Conservation (phyloP, 768 basidiomycete species). For the Termitomyces sp. region DNA sequence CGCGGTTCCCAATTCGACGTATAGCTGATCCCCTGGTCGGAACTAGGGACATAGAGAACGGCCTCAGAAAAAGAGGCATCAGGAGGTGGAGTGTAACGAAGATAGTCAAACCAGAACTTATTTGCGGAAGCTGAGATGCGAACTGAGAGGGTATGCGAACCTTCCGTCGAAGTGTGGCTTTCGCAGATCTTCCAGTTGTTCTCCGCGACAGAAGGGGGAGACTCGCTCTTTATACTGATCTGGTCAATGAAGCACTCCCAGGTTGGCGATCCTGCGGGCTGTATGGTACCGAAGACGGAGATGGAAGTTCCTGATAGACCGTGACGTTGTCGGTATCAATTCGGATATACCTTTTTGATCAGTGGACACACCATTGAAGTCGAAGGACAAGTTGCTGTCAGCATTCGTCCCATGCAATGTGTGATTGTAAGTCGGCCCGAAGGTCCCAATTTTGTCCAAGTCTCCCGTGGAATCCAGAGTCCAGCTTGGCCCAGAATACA, state of each 20-base stretch:
- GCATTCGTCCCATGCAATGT: conserved; percentile 26
- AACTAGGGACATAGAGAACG: background rate
- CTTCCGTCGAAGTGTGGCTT: conserved; percentile 11
- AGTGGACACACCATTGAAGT: conserved; percentile 27
- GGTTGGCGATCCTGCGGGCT: conserved; percentile 11
- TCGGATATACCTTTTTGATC: too few relatives aligned
- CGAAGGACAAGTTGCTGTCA: conserved; percentile 23
- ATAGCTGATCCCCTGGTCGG: background rate
- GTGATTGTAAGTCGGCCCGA: conserved; percentile 26
- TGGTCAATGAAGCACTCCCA: conserved; percentile 25
- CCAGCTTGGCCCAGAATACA: conserved; percentile 25
- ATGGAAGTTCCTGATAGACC: conserved; percentile 9
- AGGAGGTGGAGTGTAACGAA: background rate
- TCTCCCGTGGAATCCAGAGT: conserved; percentile 17
- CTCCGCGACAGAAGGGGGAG: background rate
- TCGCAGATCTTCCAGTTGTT: conserved; percentile 21
- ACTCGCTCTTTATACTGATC: background rate
- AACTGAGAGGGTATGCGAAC: conserved; percentile 20
- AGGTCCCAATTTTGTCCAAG: conserved; percentile 25
- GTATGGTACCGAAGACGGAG: conserved; percentile 17
- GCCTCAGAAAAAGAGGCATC: background rate
- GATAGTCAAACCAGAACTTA: conserved; percentile 5
- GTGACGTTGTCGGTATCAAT: background rate
- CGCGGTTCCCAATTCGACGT: background rate
- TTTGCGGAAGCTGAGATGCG: background rate